phyloP scores from a whole-genome alignment of 352 stramenopile genomes.

The Phytophthora boehmeriae region DNA sequence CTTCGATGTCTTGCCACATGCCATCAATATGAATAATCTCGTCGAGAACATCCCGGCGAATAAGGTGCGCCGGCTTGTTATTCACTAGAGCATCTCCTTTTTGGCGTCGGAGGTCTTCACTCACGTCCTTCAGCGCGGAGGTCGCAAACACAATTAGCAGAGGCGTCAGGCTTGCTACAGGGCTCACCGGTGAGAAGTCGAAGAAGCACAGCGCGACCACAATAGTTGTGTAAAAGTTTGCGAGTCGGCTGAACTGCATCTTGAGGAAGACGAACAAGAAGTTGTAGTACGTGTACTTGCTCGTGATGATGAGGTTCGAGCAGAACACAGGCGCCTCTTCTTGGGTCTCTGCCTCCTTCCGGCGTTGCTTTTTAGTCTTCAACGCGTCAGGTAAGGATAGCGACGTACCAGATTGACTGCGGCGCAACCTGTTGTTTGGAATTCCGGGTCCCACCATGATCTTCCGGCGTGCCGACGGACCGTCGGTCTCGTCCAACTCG shows the following conservation, averaged over 20 bases:
- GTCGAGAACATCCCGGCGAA: conserved; percentile 60
- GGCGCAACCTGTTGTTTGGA: conserved; percentile 22
- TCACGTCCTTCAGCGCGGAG: conserved; percentile 88
- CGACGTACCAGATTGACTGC: conserved; percentile 30
- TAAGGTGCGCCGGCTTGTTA: conserved; percentile 74
- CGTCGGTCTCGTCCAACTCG: conserved; percentile 49
- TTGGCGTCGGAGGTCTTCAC: conserved; percentile 78
- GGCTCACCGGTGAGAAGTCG: conserved; percentile 84
- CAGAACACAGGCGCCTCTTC: conserved; percentile 51
- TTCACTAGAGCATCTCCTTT: conserved; percentile 85
- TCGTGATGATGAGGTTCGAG: conserved; percentile 84
- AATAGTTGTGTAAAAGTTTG: conserved; percentile 91
- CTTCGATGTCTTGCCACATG: conserved; percentile 85
- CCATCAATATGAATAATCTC: conserved; percentile 72
- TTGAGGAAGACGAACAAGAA: conserved; percentile 90
- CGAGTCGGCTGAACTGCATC: conserved; percentile 91
- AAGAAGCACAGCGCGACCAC: conserved; percentile 91
- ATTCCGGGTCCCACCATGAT: conserved; percentile 47
- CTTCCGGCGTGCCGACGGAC: conserved; percentile 42
- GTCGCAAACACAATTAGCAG: conserved; percentile 90
- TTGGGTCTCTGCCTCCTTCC: conserved; percentile 27
- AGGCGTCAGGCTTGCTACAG: conserved; percentile 82
- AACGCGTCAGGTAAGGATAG: conserved; percentile 21
- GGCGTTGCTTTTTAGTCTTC: conserved; percentile 36
- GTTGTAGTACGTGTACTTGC: conserved; percentile 93